These are phyloP conservation scores for Paraconiothyrium brasiliense DNA, from an alignment of 2,329 filamentous ascomycete species.

Conservation along the genomic window DNA sequence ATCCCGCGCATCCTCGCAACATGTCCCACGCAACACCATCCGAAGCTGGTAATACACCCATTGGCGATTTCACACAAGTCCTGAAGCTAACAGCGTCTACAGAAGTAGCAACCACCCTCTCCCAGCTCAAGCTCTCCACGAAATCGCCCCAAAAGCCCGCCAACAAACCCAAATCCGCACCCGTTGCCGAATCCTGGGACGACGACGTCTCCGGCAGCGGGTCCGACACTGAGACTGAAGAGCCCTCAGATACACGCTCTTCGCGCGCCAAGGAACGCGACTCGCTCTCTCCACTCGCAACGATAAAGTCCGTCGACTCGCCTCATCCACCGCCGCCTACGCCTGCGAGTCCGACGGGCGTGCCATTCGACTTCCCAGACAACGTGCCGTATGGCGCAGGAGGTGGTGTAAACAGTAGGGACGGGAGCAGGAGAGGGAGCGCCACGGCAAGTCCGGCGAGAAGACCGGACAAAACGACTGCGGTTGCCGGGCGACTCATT, in stretches of 20 bases:
- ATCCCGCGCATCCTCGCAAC: constrained; percentile 12
- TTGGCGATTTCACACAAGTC: constrained; percentile 6
- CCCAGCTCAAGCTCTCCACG: constrained; percentile 47
- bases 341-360: constrained; percentile 14
- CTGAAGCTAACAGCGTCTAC: constrained; percentile 11
- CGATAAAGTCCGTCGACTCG: constrained; percentile 27
- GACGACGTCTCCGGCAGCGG: constrained; percentile 66
- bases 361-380: constrained; percentile 43
- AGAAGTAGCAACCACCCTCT: constrained; percentile 51
- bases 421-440: constrained; percentile 30
- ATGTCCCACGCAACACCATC: constrained; percentile 37
- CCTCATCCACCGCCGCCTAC: constrained; percentile 48
- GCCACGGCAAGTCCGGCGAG: constrained; percentile 37
- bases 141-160: constrained; percentile 42
- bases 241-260: constrained; percentile 41
- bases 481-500: constrained; percentile 89
- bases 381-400: constrained; percentile 28
- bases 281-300: constrained; percentile 32
- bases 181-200: constrained; percentile 78
- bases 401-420: constrained; percentile 18
- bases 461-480: constrained; percentile 91
- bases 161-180: constrained; percentile 45
- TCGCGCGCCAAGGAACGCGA: constrained; percentile 40
- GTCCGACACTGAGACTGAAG: constrained; percentile 46
- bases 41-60: constrained; percentile 32